Evolutionary conservation across 2,329 filamentous ascomycete genomes (phyloP).

Genomic region (Penicillium sp.): DNA sequence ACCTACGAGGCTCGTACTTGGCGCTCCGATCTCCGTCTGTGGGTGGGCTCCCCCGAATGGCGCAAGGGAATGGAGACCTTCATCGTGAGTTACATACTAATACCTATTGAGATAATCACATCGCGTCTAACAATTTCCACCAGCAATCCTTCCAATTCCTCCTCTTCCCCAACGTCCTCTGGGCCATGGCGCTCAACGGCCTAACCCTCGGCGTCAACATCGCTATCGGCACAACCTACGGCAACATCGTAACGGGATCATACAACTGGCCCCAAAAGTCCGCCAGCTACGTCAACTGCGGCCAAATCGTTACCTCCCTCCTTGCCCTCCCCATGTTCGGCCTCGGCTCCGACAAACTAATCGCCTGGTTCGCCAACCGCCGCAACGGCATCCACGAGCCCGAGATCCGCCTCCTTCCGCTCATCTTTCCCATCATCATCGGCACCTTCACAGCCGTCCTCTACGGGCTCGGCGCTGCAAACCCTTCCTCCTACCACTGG

Average conservation of each 20-base stretch:
- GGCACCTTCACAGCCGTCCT: slow-evolving; percentile 42
- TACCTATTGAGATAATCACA: too few relatives aligned
- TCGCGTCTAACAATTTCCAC: neutral
- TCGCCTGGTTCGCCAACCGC: slow-evolving; percentile 38
- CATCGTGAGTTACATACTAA: slow-evolving; percentile 9
- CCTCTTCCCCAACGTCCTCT: slow-evolving; percentile 47
- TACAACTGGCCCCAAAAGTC: slow-evolving; percentile 42
- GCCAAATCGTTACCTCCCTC: slow-evolving; percentile 44
- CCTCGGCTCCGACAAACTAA: slow-evolving; percentile 41
- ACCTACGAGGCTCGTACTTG: slow-evolving; percentile 41
- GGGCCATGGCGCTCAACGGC: slow-evolving; percentile 45
- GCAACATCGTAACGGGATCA: slow-evolving; percentile 37
- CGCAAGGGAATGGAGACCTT: slow-evolving; percentile 24
- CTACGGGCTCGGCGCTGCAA: slow-evolving; percentile 40
- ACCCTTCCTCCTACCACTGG: slow-evolving; percentile 35
- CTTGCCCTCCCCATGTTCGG: slow-evolving; percentile 44
- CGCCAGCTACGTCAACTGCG: slow-evolving; percentile 42
- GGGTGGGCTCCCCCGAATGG: slow-evolving; percentile 45
- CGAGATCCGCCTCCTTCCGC: slow-evolving; percentile 40
- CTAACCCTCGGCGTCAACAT: slow-evolving; percentile 46
- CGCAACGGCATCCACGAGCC: slow-evolving; percentile 45
- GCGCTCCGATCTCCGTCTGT: slow-evolving; percentile 42
- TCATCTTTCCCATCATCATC: slow-evolving; percentile 40
- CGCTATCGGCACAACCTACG: slow-evolving; percentile 47
- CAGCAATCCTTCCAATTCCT: slow-evolving; percentile 36